Conservation (phyloP, 2,329 filamentous ascomycete species). For the Paraphoma sp. region DNA sequence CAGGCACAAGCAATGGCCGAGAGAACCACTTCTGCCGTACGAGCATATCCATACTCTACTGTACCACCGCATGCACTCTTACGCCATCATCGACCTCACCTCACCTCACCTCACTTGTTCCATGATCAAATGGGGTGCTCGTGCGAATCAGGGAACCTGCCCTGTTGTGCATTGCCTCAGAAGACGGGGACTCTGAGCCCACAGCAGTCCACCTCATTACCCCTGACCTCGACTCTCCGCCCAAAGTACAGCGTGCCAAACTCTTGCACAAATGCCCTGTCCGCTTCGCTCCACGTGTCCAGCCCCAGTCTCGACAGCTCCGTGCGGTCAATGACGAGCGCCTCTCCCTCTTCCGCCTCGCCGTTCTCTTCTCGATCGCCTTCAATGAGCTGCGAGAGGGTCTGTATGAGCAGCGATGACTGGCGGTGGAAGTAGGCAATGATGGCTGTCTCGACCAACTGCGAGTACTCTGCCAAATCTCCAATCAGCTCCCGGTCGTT, state of each 20-base stretch:
- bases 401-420: slow-evolving; percentile 70
- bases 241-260: slow-evolving; percentile 71
- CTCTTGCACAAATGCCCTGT: slow-evolving; percentile 72
- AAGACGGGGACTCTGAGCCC: slow-evolving; percentile 65
- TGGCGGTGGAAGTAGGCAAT: slow-evolving; percentile 84
- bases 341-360: slow-evolving; percentile 23
- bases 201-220: slow-evolving; percentile 75
- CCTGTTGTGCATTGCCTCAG: slow-evolving; percentile 11
- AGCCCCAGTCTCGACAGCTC: slow-evolving; percentile 76
- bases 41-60: neutral
- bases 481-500: slow-evolving; percentile 54
- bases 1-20: neutral
- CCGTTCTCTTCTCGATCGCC: slow-evolving; percentile 44
- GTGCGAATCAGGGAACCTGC: neutral
- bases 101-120: neutral
- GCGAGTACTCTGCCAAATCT: slow-evolving; percentile 50
- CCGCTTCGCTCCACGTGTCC: slow-evolving; percentile 76
- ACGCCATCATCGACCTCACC: neutral
- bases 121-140: neutral
- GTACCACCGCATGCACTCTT: neutral
- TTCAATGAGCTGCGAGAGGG: slow-evolving; percentile 61
- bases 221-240: slow-evolving; percentile 67
- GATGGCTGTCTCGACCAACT: slow-evolving; percentile 68
- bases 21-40: neutral
- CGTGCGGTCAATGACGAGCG: slow-evolving; percentile 66